Percentiles rank a stretch among this genome's conserved stretches.
These are phyloP conservation scores for Fonsecaea monophora DNA, from an alignment of 2,329 filamentous ascomycete species.

Conservation along the genomic window DNA sequence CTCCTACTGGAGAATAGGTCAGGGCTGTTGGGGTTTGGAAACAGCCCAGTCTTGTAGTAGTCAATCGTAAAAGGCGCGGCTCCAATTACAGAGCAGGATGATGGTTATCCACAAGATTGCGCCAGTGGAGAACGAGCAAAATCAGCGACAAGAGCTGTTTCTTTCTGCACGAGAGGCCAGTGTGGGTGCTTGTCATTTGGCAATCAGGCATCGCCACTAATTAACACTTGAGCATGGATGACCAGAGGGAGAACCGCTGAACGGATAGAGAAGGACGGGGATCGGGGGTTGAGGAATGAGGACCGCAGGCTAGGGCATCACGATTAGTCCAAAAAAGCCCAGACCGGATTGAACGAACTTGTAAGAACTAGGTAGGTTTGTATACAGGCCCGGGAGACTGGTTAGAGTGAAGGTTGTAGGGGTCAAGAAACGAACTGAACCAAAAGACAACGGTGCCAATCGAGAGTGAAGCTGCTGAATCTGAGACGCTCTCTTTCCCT, in stretches of 20 bases:
- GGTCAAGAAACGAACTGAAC: constrained; percentile 1
- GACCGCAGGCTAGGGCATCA: neutral
- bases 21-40: neutral
- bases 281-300: neutral
- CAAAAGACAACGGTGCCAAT: neutral
- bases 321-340: neutral
- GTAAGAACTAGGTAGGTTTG: constrained; percentile 2
- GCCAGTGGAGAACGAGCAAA: constrained; percentile 11
- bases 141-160: neutral
- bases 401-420: neutral
- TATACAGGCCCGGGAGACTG: constrained; percentile 3
- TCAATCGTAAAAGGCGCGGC: constrained; percentile 7
- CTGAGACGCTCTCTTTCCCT: neutral
- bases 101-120: constrained; percentile 13
- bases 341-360: neutral
- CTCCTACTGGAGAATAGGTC: neutral
- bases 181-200: neutral
- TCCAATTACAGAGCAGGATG: constrained; percentile 4
- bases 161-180: neutral
- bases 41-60: neutral
- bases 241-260: neutral
- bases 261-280: too few species aligned
- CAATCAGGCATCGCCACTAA: neutral
- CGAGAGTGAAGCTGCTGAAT: neutral
- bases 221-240: neutral